These are phyloP conservation scores for Didymella segeticola DNA, from an alignment of 2,329 filamentous ascomycete genomes.

Conservation along the genomic window DNA sequence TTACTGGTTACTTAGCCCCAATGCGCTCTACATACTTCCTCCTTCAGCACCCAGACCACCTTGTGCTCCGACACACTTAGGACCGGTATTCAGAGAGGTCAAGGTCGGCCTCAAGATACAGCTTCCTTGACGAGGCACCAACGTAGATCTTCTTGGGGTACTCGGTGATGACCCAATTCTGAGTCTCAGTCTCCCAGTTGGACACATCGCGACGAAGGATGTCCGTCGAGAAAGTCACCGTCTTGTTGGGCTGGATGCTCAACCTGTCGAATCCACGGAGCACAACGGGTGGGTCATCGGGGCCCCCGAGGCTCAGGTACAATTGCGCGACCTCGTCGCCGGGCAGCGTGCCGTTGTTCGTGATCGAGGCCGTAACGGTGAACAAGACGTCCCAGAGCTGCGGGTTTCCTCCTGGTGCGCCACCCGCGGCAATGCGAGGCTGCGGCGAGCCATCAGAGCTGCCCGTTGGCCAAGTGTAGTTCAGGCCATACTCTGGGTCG, in stretches of 20 bases:
- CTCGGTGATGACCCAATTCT: constrained; percentile 78
- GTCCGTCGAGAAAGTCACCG: constrained; percentile 68
- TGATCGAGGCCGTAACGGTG: constrained; percentile 70
- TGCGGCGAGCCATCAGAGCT: constrained; percentile 65
- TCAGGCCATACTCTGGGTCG: constrained; percentile 67
- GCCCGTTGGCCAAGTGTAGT: constrained; percentile 64
- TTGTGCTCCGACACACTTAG: neutral
- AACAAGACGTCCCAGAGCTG: constrained; percentile 73
- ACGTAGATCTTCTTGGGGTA: constrained; percentile 67
- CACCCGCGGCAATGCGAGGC: constrained; percentile 67
- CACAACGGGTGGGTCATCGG: constrained; percentile 68
- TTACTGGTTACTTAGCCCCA: neutral
- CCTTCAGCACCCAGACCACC: neutral
- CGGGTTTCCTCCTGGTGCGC: constrained; percentile 67
- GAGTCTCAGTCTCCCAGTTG: constrained; percentile 80
- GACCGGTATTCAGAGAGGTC: constrained; percentile 28
- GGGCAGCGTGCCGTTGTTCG: constrained; percentile 69
- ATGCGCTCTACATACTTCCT: neutral
- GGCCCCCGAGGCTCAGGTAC: constrained; percentile 79
- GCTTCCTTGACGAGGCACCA: constrained; percentile 64
- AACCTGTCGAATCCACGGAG: constrained; percentile 85
- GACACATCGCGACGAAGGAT: constrained; percentile 82
- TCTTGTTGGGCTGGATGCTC: constrained; percentile 72
- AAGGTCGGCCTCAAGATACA: constrained; percentile 54
- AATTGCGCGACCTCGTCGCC: constrained; percentile 79